Evolutionary conservation across 2,329 filamentous ascomycete species (phyloP).

Genomic region (Cercospora zeae-maydis): DNA sequence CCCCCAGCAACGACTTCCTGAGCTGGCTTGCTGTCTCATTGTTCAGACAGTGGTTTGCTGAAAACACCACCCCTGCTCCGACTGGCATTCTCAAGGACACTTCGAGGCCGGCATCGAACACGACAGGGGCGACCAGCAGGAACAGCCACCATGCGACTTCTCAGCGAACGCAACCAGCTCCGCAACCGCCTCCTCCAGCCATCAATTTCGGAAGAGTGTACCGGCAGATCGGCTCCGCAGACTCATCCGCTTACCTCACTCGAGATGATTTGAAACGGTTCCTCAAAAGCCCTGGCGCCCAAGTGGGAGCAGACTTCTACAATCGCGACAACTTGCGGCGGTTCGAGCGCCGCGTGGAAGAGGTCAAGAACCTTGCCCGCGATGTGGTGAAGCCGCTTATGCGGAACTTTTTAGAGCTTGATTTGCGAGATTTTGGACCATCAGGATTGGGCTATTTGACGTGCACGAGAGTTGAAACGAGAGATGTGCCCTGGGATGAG

Average conservation of each 20-base stretch:
- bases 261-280: slow-evolving; percentile 91
- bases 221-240: slow-evolving; percentile 64
- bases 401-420: slow-evolving; percentile 78
- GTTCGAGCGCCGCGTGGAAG: slow-evolving; percentile 83
- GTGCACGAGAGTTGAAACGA: slow-evolving; percentile 59
- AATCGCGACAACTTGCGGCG: slow-evolving; percentile 78
- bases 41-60: slow-evolving; percentile 89
- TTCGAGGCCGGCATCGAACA: slow-evolving; percentile 9
- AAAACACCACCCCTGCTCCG: slow-evolving; percentile 75
- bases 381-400: slow-evolving; percentile 82
- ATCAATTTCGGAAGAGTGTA: slow-evolving; percentile 68
- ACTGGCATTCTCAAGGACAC: slow-evolving; percentile 48
- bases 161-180: slow-evolving; percentile 30
- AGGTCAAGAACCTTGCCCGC: slow-evolving; percentile 78
- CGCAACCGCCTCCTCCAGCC: slow-evolving; percentile 31
- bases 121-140: slow-evolving; percentile 19
- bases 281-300: slow-evolving; percentile 54
- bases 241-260: slow-evolving; percentile 63
- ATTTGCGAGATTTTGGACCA: slow-evolving; percentile 47
- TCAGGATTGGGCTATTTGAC: slow-evolving; percentile 59
- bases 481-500: slow-evolving; percentile 61
- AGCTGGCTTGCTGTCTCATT: slow-evolving; percentile 86
- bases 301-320: slow-evolving; percentile 72
- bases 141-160: slow-evolving; percentile 31
- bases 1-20: slow-evolving; percentile 72